Conservation (phyloP, 148 eudicot genomes). For the Rhododendron williamsianum region DNA sequence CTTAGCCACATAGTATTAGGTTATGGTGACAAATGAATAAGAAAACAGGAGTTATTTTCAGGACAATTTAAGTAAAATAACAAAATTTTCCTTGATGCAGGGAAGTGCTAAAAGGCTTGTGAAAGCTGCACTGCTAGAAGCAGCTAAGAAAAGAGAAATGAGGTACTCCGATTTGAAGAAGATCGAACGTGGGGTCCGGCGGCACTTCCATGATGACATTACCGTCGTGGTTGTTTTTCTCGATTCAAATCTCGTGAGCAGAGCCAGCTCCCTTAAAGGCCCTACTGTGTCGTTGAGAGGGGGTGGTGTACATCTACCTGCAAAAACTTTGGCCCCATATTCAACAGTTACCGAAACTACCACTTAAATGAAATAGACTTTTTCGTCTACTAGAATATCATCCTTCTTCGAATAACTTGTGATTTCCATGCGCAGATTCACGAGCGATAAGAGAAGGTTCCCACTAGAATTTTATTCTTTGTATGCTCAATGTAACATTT, state of each 20-base stretch:
- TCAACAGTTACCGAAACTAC: constrained; percentile 25
- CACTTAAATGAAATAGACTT: constrained; percentile 1
- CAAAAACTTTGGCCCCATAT: constrained; percentile 37
- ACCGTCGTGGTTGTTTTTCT: constrained; percentile 53
- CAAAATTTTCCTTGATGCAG: constrained; percentile 22
- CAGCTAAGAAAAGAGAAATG: constrained; percentile 71
- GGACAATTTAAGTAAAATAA: background rate
- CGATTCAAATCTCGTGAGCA: constrained; percentile 46
- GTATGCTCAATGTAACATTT: constrained; percentile 21
- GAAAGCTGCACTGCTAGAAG: constrained; percentile 54
- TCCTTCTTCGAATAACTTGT: background rate
- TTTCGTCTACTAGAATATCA: background rate
- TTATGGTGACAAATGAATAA: background rate
- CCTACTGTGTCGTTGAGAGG: constrained; percentile 50
- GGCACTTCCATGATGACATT: constrained; percentile 66
- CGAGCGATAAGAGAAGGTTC: background rate
- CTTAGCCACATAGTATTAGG: background rate
- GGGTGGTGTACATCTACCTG: constrained; percentile 36
- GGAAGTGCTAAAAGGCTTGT: constrained; percentile 55
- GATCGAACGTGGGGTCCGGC: constrained; percentile 62
- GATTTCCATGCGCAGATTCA: background rate
- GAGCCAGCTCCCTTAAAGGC: constrained; percentile 38
- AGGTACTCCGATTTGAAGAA: constrained; percentile 63
- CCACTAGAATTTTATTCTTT: constrained; percentile 19
- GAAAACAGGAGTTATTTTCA: background rate